Conservation (phyloP, 2,329 filamentous ascomycete genomes). For the Saccharata proteae region DNA sequence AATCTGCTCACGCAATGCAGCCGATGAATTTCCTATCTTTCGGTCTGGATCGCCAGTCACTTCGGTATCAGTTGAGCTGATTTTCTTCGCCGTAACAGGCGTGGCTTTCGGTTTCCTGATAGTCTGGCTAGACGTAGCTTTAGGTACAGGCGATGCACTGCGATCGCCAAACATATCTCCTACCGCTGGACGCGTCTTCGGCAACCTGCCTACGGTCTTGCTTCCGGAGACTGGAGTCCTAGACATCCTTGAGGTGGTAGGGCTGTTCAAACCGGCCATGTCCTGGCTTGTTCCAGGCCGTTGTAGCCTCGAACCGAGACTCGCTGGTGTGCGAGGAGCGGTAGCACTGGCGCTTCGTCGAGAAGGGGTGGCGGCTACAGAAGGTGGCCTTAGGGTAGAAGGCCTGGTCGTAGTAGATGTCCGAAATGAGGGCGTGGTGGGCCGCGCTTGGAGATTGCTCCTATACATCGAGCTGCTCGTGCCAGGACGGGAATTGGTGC, state of each 20-base stretch:
- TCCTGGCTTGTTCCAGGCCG: conserved; percentile 36
- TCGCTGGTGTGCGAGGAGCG: neutral
- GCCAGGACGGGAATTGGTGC: conserved; percentile 5
- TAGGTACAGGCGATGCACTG: too few relatives aligned
- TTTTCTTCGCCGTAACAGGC: conserved; percentile 7
- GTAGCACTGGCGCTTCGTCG: neutral
- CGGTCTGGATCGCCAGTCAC: conserved; percentile 22
- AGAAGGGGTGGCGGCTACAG: too few relatives aligned
- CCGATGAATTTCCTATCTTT: conserved; percentile 56
- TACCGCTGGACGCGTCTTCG: conserved; percentile 19
- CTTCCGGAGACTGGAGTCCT: conserved; percentile 18
- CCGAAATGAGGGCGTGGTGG: conserved; percentile 4
- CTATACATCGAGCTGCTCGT: conserved; percentile 13
- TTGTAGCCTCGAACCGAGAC: conserved; percentile 14
- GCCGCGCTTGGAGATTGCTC: conserved; percentile 9
- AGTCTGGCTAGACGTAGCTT: too few relatives aligned
- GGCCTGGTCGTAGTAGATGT: neutral
- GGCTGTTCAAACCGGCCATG: conserved; percentile 12
- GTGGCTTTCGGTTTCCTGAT: neutral
- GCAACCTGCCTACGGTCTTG: conserved; percentile 23
- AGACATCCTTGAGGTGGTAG: conserved; percentile 13
- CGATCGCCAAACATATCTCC: conserved; percentile 22
- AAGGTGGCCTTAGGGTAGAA: neutral
- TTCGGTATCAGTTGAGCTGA: conserved; percentile 12
- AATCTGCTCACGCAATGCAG: conserved; percentile 76